Base-by-base conservation (phyloP, 345 rosid species). In the Combretum micranthum region DNA sequence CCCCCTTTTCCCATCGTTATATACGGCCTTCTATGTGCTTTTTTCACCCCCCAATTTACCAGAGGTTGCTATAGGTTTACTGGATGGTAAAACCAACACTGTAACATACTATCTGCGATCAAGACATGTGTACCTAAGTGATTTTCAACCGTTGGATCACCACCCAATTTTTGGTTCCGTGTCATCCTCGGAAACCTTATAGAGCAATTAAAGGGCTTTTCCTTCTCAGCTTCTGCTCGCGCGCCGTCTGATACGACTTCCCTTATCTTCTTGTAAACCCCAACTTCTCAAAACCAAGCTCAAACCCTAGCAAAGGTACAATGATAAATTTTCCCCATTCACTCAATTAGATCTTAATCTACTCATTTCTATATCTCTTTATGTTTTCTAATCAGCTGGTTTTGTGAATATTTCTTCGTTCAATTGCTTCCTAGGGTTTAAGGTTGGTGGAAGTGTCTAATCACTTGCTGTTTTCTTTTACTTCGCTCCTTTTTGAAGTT, bases 191-290 rank as follows among this genome's bases (percentile, higher is more conserved):
- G 23, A 20, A 49, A 20, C 15, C 19, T 46, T 16, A 22, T n/a
- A 46, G 52, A 22, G 15, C 17, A 39, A 13, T 50, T 20, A 47
- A 47, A 57, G 61, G 61, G 49, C 47, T 47, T 42, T 13, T 18
- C 17, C 26, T 20, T 8, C 10, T 32, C 39, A 32, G 6, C 39
- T 3, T 2, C 6, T 3, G 39, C 39, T 32, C 39, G 26, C 37
- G 61, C 61, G 52, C 61, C 52, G 61, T 57, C 61, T 46, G 50
- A 16, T 17, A 44, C 52, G 9, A 7, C 17, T 43, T 16, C n/a
- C 15, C 43, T 22, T 25, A 23, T 46, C 52, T 46, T 47, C 52
- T 46, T 26, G 44, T 4, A 57, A 46, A 23, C 26, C 4, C 52
- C 9, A 15, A 44, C 45, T 44, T 46, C 42, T 15, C 4, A 21